Conservation (phyloP, 768 basidiomycete species). For the Termitomyces sp. region DNA sequence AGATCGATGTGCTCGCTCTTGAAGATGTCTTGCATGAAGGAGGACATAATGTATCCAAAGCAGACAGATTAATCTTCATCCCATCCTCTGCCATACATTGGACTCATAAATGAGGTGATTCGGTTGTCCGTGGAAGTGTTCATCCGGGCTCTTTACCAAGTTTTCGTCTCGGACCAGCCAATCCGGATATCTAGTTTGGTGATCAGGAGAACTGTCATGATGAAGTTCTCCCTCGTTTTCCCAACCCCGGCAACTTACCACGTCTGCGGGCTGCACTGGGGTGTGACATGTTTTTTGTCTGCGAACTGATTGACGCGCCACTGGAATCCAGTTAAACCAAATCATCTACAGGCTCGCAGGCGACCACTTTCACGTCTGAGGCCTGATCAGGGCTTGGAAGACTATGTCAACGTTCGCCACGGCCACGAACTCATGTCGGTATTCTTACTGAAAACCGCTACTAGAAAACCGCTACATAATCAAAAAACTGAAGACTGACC, state of each 20-base stretch:
- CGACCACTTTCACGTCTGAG: no score
- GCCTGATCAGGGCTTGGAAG: no score
- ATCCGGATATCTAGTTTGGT: no score
- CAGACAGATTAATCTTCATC: slow-evolving; percentile 58
- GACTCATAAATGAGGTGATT: background rate
- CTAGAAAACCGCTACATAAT: no score
- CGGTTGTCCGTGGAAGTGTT: no score
- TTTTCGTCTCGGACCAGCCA: no score
- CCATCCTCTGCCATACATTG: slow-evolving; percentile 48
- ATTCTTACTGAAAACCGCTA: slow-evolving; percentile 52
- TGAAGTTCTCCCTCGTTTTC: no score
- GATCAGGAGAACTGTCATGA: no score
- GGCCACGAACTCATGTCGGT: slow-evolving; percentile 52
- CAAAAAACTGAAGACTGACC: slow-evolving; percentile 16
- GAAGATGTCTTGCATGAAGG: slow-evolving; percentile 60
- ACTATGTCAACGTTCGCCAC: no score
- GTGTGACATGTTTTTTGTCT: slow-evolving; percentile 13
- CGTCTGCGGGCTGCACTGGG: slow-evolving; percentile 16
- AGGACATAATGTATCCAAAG: slow-evolving; percentile 43
- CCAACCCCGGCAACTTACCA: background rate
- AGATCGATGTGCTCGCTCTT: slow-evolving; percentile 65
- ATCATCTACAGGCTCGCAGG: slow-evolving; percentile 7
- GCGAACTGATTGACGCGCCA: background rate
- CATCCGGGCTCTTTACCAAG: no score
- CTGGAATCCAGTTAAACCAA: background rate